Evolutionary conservation across 495 filamentous ascomycete species (phyloP), one percentile per base, ranked within the genome.

Genomic region (Aspergillus nanangensis): DNA sequence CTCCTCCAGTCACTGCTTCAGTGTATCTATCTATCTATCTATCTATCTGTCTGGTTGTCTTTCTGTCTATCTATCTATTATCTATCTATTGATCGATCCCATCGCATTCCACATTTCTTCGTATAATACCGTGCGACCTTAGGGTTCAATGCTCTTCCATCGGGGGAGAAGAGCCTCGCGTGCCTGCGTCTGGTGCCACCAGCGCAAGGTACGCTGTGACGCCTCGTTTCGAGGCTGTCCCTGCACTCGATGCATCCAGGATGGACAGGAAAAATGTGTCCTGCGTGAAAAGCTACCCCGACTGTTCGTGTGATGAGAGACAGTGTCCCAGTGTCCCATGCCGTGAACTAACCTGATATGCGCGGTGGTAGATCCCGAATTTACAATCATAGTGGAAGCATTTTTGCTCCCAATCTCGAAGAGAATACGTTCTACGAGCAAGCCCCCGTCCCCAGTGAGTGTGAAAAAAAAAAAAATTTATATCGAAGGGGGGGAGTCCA

Each of bases 191-290:
- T 71, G 67, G 44, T 75, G 71, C 37, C 62, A 70, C 33, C 62
- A 67, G 41, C 60, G 71, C n/a, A 74, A 74, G 50, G 70, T 76
- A 14, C 66, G 71, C 32, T 76, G 72, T 46, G 72, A 76, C 38
- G 70, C 71, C 7, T 70, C 66, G 5, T 66, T 74, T 22, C 55
- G 65, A n/a, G 72, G 71, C 0, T 56, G 61, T 21, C 70, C 71
- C 8, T 76, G 71, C 52, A 74, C 72, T 45, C 71, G 73, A 29
- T 76, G 71, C 41, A 66, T 44, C 47, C 69, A 56, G 56, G 69
- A 58, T 41, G 66, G 58, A 56, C 69, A 46, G 57, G 62, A 14
- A 50, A 61, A 56, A 52, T 74, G 72, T 61, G 47, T 61, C 49
- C 27, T 63, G 44, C 51, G 56, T 13, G 23, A 37, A 9, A 55